Evolutionary conservation across 2,329 filamentous ascomycete genomes (phyloP).

Genomic region (Podosphaera xanthii): DNA sequence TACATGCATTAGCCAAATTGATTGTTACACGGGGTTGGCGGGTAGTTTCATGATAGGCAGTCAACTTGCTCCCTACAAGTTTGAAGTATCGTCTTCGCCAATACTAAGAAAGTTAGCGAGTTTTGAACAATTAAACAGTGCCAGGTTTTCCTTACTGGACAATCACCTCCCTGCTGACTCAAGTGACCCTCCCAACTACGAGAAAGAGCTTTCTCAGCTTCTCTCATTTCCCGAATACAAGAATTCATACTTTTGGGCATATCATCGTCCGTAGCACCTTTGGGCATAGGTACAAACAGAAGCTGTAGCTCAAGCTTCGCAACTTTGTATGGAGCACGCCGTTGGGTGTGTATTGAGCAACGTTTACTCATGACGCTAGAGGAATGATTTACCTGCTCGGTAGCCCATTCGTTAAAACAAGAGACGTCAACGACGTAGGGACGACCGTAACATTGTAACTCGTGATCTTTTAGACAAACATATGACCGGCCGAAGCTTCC

Average conservation of each 20-base stretch:
- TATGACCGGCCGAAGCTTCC: conserved; percentile 90
- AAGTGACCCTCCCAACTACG: conserved; percentile 71
- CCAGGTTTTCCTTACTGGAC: conserved; percentile 45
- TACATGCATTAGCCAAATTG: conserved; percentile 78
- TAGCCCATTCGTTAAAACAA: conserved; percentile 97
- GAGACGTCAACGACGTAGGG: conserved; percentile 73
- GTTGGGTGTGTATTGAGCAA: conserved; percentile 42
- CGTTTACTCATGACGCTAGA: conserved; percentile 93
- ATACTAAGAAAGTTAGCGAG: conserved; percentile 34
- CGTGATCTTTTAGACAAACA: conserved; percentile 81
- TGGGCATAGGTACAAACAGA: conserved; percentile 81
- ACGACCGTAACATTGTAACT: conserved; percentile 67
- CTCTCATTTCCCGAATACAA: conserved; percentile 78
- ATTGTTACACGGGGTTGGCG: conserved; percentile 91
- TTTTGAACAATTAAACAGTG: background rate
- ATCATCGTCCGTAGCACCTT: conserved; percentile 68
- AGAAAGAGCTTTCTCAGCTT: conserved; percentile 59
- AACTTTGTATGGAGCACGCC: conserved; percentile 85
- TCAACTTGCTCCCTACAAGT: conserved; percentile 71
- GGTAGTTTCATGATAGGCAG: conserved; percentile 87
- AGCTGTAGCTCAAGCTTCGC: conserved; percentile 87
- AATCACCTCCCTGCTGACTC: conserved; percentile 94
- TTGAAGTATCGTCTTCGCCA: conserved; percentile 98
- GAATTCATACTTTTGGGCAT: conserved; percentile 99
- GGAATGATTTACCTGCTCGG: conserved; percentile 54